Evolutionary conservation across 345 rosid genomes (phyloP), one percentile per base, ranked within the genome.

Genomic region (Adansonia digitata): DNA sequence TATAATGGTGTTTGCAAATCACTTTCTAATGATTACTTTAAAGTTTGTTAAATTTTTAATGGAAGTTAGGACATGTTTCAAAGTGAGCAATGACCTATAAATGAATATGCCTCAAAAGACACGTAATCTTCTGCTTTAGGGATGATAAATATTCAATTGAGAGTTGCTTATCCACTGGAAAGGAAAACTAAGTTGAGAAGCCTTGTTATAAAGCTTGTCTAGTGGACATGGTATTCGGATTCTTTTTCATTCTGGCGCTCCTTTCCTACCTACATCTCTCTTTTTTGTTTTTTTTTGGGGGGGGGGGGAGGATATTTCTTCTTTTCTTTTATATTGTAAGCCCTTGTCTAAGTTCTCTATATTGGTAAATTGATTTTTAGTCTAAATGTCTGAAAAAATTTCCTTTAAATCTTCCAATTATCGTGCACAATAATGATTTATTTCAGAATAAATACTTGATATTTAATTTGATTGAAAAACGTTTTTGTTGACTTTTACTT

Each of bases 211-310:
- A 65, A 22, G n/a, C 51, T 65, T 24, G 51, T 65, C 11, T 20
- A 20, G 5, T 40, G 17, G 13, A 35, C 26, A 40, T 22, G 49
- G 70, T 65, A n/a, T 65, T 40, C 24, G 49, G 4, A 22, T 40
- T 42, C 12, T 12, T 12, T 12, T 22, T 20, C 63, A 40, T 20
- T 64, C 9, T 64, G 37, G 17, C 48, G 5, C 5, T 13, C 49
- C 34, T 65, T 40, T 20, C 0, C 31, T 40, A 40, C 45, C 9
- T 2, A 3, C 22, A 9, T 15, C 11, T 20, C 2, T 0, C 12
- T 65, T 64, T 37, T 13, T 20, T 68, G 63, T 60, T 69, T 61
- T 12, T 63, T 73, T 62, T 62, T 52, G 43, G 67, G 79, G 74
- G 39, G 29, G 5, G 35, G 48, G 35, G 60, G 63, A 29, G 76